Percentiles rank a stretch among this genome's conserved stretches.
Conservation (phyloP, 805 yeast genomes). For the Maudiozyma turicensis region DNA sequence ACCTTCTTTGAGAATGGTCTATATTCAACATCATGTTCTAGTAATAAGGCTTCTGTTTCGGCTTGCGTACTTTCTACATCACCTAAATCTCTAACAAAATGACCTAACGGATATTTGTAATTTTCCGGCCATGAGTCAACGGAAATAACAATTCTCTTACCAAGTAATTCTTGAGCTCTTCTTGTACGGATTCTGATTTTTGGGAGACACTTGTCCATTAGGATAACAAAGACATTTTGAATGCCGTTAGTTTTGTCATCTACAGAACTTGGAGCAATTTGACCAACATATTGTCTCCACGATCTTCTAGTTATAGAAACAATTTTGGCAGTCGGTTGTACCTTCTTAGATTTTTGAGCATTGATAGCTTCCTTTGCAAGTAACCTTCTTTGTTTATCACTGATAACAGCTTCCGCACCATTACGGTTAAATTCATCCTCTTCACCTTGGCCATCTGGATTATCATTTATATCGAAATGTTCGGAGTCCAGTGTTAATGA, state of each 20-base stretch:
- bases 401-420: slow-evolving; percentile 33
- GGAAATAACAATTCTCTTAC: slow-evolving; percentile 83
- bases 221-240: slow-evolving; percentile 69
- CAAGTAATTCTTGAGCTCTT: slow-evolving; percentile 71
- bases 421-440: slow-evolving; percentile 34
- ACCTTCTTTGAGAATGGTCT: slow-evolving; percentile 92
- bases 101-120: slow-evolving; percentile 88
- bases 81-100: slow-evolving; percentile 83
- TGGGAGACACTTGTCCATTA: slow-evolving; percentile 87
- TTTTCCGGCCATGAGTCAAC: slow-evolving; percentile 86
- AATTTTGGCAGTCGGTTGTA: slow-evolving; percentile 89
- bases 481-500: slow-evolving; percentile 71
- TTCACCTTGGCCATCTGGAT: slow-evolving; percentile 43
- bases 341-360: slow-evolving; percentile 42
- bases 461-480: slow-evolving; percentile 46
- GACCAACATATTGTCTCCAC: slow-evolving; percentile 96
- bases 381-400: slow-evolving; percentile 40
- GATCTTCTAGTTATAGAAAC: slow-evolving; percentile 84
- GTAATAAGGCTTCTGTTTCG: slow-evolving; percentile 85
- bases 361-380: slow-evolving; percentile 68
- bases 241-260: slow-evolving; percentile 51
- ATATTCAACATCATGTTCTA: slow-evolving; percentile 95
- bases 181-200: slow-evolving; percentile 80
- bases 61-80: slow-evolving; percentile 87
- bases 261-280: slow-evolving; percentile 69